Base-by-base conservation (phyloP, 1,284 basidiomycete species). In the Pseudozyma tsukubaensis region DNA sequence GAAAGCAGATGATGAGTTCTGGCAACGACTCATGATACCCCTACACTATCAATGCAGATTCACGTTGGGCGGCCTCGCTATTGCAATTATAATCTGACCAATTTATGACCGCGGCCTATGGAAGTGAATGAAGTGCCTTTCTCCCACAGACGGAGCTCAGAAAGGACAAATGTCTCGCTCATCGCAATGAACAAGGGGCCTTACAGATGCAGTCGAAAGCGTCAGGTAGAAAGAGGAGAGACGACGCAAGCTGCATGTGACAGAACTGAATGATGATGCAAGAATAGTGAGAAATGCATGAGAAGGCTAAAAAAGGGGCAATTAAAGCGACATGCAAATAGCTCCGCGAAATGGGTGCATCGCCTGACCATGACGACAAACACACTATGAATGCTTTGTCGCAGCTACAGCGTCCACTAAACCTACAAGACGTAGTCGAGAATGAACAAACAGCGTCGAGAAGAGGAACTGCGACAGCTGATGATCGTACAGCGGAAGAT, bases 361-460 rank as follows among this genome's bases (percentile, higher is more conserved):
- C 24, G 24, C 24, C 24, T 29, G 24, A 29, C 24, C 24, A 29
- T 29, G 24, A 29, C 24, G 24, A 29, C 24, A 29, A 29, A 29
- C 24, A 29, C 42, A 16, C 44, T 40, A 59, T 4, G 43, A 51
- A 24, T 54, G 59, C 53, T 53, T 65, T 10, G 48, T 9, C 7
- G 18, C 36, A 21, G 55, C 37, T 3, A 44, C 42, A 5, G 55
- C 39, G 48, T 72, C 63, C 21, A 71, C 58, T 12, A 78, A 5
- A 1, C 76, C 75, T 10, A 75, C 70, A n/a, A 77, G 59, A 14
- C 69, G 64, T 19, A 77, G 18, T 4, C 61, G 45, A 11, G 71
- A 79, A 40, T 75, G 78, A 11, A 84, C 57, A 42, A 83, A 84
- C 16, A 84, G 73, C 8, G 83, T 81, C 32, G 80, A 76, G 43